Base-by-base conservation (phyloP, 495 filamentous ascomycete species). In the Pseudotulostoma volvatum region DNA sequence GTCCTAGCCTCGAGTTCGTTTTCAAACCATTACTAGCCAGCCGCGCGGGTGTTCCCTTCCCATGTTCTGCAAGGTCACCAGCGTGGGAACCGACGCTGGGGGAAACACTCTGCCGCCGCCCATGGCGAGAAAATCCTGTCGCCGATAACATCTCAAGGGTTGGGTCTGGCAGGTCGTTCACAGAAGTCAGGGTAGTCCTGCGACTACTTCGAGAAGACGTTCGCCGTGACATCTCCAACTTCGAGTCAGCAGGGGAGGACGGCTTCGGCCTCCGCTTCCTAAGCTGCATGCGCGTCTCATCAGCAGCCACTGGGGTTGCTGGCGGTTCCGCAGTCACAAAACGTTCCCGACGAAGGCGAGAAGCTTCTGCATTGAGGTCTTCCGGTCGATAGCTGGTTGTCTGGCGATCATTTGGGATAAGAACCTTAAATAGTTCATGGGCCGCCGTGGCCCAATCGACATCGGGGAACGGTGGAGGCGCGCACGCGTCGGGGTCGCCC, bases 381-480 rank as follows among this genome's bases (percentile, higher is more conserved):
- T 87, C 77, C 4, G 69, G 65, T n/a, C 61, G 76, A 49, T 67
- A 84, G 56, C 84, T 93, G 17, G 55, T 64, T 0, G 76, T 83
- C 53, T 82, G 71, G 7, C 83, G 67, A 44, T 74, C 61, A 7
- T 57, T 60, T 1, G 90, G 90, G 35, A 94, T 80, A 18, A 96
- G 71, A 3, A 86, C 55, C 51, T 84, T 87, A 47, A 74, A 81
- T 11, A 95, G 54, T 50, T 93, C 87, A 48, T 77, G 68, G 0
- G 84, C 67, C 9, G 84, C 84, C 31, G 77, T 73, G 1, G 79
- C 76, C 90, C 92, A 96, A 31, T 75, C 65, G 0, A 95, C 78
- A 18, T 84, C 77, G 4, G 84, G 81, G 1, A 79, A 68, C 17
- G 81, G 76, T 2, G 77, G 73, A n/a, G 71, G 60, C 45, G 50